phyloP scores from a whole-genome alignment of 2,329 filamentous ascomycete species.

The Xylaria sp. region DNA sequence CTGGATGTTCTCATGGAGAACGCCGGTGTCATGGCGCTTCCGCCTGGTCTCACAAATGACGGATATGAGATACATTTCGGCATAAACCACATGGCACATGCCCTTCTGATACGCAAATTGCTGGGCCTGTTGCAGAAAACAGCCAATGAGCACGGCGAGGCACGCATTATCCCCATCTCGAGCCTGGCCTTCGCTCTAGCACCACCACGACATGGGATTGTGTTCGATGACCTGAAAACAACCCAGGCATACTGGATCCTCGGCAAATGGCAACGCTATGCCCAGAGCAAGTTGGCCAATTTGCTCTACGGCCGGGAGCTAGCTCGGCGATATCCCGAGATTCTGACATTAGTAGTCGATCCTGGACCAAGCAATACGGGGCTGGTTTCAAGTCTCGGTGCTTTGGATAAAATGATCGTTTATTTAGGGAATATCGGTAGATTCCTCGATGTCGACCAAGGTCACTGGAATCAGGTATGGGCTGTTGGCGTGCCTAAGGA shows the following conservation, averaged over 20 bases:
- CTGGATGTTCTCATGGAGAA: conserved; percentile 57
- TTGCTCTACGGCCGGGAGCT: conserved; percentile 49
- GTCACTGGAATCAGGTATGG: neutral
- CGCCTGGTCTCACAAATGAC: conserved; percentile 51
- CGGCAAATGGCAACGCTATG: conserved; percentile 45
- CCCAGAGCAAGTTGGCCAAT: conserved; percentile 53
- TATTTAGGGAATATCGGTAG: too few relatives aligned
- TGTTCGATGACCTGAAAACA: conserved; percentile 36
- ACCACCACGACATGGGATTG: conserved; percentile 25
- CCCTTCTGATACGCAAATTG: conserved; percentile 50
- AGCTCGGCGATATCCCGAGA: conserved; percentile 45
- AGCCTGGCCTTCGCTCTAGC: conserved; percentile 23
- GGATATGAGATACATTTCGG: conserved; percentile 58
- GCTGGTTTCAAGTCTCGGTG: too few relatives aligned
- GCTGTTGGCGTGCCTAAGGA: neutral
- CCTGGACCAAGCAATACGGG: too few relatives aligned
- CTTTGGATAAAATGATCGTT: too few relatives aligned
- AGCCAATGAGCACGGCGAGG: conserved; percentile 29
- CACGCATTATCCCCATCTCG: conserved; percentile 32
- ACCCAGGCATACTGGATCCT: conserved; percentile 27
- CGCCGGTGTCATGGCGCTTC: conserved; percentile 54
- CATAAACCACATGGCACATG: conserved; percentile 57
- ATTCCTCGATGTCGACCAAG: neutral
- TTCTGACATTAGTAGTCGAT: conserved; percentile 23
- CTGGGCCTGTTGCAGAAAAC: conserved; percentile 29